phyloP scores from a whole-genome alignment of 805 yeast genomes.

The Candida quercuum region DNA sequence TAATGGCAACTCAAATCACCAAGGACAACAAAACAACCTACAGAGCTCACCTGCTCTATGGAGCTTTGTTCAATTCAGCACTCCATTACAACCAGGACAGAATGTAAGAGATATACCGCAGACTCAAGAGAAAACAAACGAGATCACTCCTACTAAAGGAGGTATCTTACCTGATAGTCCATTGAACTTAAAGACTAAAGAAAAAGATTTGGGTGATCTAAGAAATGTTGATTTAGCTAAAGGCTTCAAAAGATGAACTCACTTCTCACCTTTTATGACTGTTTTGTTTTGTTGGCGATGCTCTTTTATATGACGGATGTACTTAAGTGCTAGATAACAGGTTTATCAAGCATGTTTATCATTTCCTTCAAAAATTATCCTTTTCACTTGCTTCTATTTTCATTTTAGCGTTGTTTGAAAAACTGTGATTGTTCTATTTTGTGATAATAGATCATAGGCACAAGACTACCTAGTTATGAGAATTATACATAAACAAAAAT shows the following conservation, averaged over 20 bases:
- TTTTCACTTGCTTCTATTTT: too few species aligned
- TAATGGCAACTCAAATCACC: conserved; percentile 6
- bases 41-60: conserved; percentile 81
- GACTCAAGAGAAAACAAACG: conserved; percentile 7
- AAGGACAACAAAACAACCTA: conserved; percentile 14
- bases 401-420: too few species aligned
- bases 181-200: conserved; percentile 11
- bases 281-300: too few species aligned
- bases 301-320: too few species aligned
- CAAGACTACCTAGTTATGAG: too few species aligned
- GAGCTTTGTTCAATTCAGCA: conserved; percentile 81
- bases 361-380: too few species aligned
- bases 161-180: conserved; percentile 17
- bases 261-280: neutral
- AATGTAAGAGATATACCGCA: conserved; percentile 4
- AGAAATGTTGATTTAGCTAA: conserved; percentile 43
- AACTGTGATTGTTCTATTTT: too few species aligned
- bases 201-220: conserved; percentile 31
- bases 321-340: too few species aligned
- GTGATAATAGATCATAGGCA: too few species aligned
- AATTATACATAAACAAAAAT: too few species aligned
- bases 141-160: conserved; percentile 15
- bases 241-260: conserved; percentile 34
- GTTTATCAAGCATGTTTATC: too few species aligned
- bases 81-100: conserved; percentile 27